Conservation (phyloP, 352 stramenopile species). For the Phytophthora hybrid region DNA sequence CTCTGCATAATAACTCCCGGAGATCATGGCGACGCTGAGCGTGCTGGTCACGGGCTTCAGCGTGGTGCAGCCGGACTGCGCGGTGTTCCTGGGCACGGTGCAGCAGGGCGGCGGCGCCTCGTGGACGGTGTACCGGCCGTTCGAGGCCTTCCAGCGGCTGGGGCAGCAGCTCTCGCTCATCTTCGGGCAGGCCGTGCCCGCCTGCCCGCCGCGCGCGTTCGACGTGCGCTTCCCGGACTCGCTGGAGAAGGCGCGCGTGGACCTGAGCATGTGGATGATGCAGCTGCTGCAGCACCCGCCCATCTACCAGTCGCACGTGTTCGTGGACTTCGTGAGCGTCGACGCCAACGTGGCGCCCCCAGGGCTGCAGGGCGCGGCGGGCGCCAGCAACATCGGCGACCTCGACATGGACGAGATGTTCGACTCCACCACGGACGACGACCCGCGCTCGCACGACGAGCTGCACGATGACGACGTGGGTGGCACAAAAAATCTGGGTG, state of each 20-base stretch:
- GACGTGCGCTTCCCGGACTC: slow-evolving; percentile 73
- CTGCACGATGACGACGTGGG: slow-evolving; percentile 59
- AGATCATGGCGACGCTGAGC: slow-evolving; percentile 69
- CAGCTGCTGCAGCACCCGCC: slow-evolving; percentile 80
- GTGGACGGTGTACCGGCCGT: slow-evolving; percentile 83
- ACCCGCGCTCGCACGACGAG: slow-evolving; percentile 55
- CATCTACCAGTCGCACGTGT: slow-evolving; percentile 86
- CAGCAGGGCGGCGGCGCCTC: slow-evolving; percentile 70
- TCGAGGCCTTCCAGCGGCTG: slow-evolving; percentile 81
- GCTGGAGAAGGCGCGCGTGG: slow-evolving; percentile 75
- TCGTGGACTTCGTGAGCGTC: slow-evolving; percentile 82
- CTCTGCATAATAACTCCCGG: slow-evolving; percentile 18
- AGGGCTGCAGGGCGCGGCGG: slow-evolving; percentile 48
- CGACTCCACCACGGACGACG: slow-evolving; percentile 72
- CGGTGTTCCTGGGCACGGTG: slow-evolving; percentile 81
- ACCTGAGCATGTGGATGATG: slow-evolving; percentile 85
- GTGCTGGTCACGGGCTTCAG: slow-evolving; percentile 82
- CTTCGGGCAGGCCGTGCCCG: slow-evolving; percentile 67
- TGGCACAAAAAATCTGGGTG: background rate
- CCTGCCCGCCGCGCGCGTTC: slow-evolving; percentile 62
- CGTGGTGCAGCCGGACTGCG: slow-evolving; percentile 58
- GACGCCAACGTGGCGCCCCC: slow-evolving; percentile 78
- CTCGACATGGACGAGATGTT: slow-evolving; percentile 89
- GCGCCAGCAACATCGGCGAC: slow-evolving; percentile 74
- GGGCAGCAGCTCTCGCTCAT: slow-evolving; percentile 75